Percentiles rank a stretch among this genome's conserved stretches.
Evolutionary conservation across 2,329 filamentous ascomycete species (phyloP).

Genomic region (Tolypocladium guangdongense): DNA sequence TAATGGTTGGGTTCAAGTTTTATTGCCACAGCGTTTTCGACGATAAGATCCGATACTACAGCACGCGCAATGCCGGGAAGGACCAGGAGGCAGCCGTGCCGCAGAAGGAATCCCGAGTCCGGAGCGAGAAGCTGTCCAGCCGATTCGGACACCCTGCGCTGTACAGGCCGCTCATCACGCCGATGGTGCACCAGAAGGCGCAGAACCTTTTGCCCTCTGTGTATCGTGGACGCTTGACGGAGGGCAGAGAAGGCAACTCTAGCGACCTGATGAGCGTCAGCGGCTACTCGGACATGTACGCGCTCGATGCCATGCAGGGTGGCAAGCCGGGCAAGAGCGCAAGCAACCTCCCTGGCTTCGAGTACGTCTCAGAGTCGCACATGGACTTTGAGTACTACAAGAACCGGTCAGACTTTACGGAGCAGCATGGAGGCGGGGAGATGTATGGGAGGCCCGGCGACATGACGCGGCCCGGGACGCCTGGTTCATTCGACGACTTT

Average conservation of each 20-base stretch:
- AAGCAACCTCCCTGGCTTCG: slow-evolving; percentile 58
- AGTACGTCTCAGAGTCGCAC: slow-evolving; percentile 75
- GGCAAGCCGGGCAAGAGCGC: slow-evolving; percentile 36
- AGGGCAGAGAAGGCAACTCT: slow-evolving; percentile 49
- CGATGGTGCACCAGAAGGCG: slow-evolving; percentile 89
- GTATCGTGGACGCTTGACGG: slow-evolving; percentile 69
- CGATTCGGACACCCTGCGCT: slow-evolving; percentile 86
- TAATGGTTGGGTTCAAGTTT: slow-evolving; percentile 75
- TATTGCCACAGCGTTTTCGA: slow-evolving; percentile 74
- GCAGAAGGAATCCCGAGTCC: slow-evolving; percentile 41
- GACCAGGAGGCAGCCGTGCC: slow-evolving; percentile 30
- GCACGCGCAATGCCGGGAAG: slow-evolving; percentile 46
- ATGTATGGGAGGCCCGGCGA: slow-evolving; percentile 51
- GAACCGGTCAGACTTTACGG: slow-evolving; percentile 75
- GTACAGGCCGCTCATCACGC: slow-evolving; percentile 80
- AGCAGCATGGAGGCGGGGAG: slow-evolving; percentile 72
- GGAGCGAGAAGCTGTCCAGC: slow-evolving; percentile 59
- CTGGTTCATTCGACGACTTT: slow-evolving; percentile 37
- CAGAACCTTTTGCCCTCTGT: slow-evolving; percentile 78
- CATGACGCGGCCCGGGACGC: slow-evolving; percentile 50
- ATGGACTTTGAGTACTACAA: slow-evolving; percentile 92
- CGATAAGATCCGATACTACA: slow-evolving; percentile 69
- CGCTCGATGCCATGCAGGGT: slow-evolving; percentile 65
- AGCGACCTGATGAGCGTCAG: slow-evolving; percentile 47
- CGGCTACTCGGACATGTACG: slow-evolving; percentile 74